Evolutionary conservation across 2,329 filamentous ascomycete species (phyloP).

Genomic region (Mycogone perniciosa): DNA sequence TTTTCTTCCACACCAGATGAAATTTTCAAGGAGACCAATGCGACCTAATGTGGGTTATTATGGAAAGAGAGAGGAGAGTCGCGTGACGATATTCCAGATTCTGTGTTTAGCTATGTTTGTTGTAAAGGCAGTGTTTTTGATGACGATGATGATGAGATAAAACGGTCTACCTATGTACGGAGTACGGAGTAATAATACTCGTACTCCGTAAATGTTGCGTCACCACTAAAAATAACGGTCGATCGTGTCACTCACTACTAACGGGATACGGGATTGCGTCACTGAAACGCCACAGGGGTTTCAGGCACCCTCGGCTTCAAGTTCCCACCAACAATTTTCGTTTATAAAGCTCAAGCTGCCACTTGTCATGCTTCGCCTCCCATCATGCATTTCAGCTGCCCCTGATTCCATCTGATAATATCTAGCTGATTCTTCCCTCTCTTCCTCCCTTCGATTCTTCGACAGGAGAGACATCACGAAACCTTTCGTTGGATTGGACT

Average conservation of each 20-base stretch:
- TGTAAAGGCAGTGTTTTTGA: neutral
- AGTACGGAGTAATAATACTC: no score
- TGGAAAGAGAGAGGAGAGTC: constrained; percentile 1
- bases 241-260: neutral
- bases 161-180: neutral
- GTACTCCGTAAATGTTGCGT: neutral
- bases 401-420: no score
- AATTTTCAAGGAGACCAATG: neutral
- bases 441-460: neutral
- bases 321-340: neutral
- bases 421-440: neutral
- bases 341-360: no score
- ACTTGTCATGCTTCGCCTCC: no score
- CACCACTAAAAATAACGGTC: neutral
- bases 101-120: neutral
- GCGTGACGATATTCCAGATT: constrained; percentile 7
- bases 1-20: no score
- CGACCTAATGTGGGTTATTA: constrained; percentile 3
- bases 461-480: neutral
- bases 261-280: constrained; percentile 9
- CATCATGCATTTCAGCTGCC: no score
- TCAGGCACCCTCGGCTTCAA: neutral
- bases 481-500: neutral
- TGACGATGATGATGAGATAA: neutral
- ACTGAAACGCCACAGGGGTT: constrained; percentile 2